Evolutionary conservation across 192 early-diverging fungal genomes (phyloP), one percentile per base, ranked within the genome.

Genomic region (Linderina pennispora): DNA sequence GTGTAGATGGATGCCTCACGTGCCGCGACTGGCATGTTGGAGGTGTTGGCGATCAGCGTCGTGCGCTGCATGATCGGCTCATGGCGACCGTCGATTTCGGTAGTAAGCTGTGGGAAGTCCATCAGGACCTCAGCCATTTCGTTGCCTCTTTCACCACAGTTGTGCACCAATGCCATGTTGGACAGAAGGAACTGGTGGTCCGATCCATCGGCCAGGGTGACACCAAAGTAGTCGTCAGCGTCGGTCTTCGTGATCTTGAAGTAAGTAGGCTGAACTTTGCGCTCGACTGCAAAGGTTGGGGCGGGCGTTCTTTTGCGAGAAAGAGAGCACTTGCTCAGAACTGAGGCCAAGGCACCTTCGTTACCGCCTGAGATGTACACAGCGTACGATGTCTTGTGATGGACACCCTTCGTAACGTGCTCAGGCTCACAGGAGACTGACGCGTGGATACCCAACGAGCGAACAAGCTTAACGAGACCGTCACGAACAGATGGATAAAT

Each of bases 21-120:
- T 49, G 97, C 97, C 53, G 97, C 92, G 28, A 99, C 97, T 55
- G 97, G 97, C 97, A 99, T 99, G 83, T 99, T 99, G 65, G 95
- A 98, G 18, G 97, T 99, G 76, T 99, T 99, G 36, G 97, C 97
- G 7, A 99, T 92, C 22, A 99, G 83, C 18, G 95, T 92, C 13
- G 97, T 99, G 65, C 97, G 88, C 83, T 98, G 90, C 97, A 99
- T 99, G 61, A 99, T 99, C 17, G 94, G 89, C 69, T 99, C 97
- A 63, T 97, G 79, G 38, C 90, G 87, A 21, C 93, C 97, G 22
- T 96, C 86, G 22, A 96, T 76, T 50, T 91, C 90, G 45, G 94
- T 95, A 0, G 86, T 87, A 26, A 99, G 75, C 81, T 92, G 75
- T 10, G 90, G 87, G 84, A 99, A 99, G 65, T 99, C 97, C 97